Evolutionary conservation across 768 basidiomycete genomes (phyloP).

Genomic region (Agaricus bisporus): DNA sequence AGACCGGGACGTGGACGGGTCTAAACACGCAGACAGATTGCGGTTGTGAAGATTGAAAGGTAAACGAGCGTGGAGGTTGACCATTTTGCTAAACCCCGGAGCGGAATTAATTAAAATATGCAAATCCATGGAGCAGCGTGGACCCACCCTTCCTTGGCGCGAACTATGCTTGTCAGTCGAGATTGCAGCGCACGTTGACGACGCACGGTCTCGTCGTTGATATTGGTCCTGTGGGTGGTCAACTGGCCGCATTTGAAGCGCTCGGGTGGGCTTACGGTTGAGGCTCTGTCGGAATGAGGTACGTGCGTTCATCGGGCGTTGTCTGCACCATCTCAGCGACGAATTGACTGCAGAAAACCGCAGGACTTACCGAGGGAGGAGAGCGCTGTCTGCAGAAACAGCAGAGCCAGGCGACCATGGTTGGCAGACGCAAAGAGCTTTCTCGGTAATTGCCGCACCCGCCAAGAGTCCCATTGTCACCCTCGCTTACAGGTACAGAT

Average conservation of each 20-base stretch:
- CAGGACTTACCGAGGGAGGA: slow-evolving; percentile 11
- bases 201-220: slow-evolving; percentile 13
- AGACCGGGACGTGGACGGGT: slow-evolving; percentile 20
- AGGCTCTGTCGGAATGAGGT: slow-evolving; percentile 22
- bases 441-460: neutral
- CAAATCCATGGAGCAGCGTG: neutral
- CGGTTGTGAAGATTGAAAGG: slow-evolving; percentile 55
- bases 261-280: slow-evolving; percentile 13
- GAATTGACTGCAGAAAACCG: neutral
- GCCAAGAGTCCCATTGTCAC: neutral
- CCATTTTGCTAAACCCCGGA: slow-evolving; percentile 45
- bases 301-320: slow-evolving; percentile 18
- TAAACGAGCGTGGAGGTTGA: slow-evolving; percentile 48
- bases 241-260: neutral
- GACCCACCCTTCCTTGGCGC: slow-evolving; percentile 50
- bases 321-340: slow-evolving; percentile 3
- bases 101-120: neutral
- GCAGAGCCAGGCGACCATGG: slow-evolving; percentile 16
- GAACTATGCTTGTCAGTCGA: slow-evolving; percentile 46
- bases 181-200: slow-evolving; percentile 43
- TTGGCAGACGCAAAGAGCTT: neutral
- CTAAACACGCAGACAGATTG: slow-evolving; percentile 16
- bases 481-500: no score
- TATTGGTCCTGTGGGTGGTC: neutral
- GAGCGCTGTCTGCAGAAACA: slow-evolving; percentile 17